Conservation (phyloP, 2,329 filamentous ascomycete species). For the Cordyceps cateniannulata region DNA sequence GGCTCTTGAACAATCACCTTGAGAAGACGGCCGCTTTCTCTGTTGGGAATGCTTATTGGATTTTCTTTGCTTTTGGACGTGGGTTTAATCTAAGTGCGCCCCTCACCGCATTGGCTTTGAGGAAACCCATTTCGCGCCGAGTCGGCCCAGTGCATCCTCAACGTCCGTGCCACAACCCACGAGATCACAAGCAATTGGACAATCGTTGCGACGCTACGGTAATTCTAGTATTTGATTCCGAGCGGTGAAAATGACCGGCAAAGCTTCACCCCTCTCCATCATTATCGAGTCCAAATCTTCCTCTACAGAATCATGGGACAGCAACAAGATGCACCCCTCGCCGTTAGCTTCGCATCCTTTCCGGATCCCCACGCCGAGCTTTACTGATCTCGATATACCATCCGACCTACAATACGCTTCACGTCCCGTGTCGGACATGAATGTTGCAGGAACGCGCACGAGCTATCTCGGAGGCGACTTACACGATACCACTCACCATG, state of each 20-base stretch:
- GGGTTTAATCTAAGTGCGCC: background rate
- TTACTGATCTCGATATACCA: conserved; percentile 10
- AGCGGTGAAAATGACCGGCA: background rate
- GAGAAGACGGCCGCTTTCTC: background rate
- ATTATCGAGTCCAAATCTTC: conserved; percentile 3
- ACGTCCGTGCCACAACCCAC: conserved; percentile 10
- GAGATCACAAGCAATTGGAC: background rate
- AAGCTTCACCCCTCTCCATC: conserved; percentile 4
- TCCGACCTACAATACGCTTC: background rate
- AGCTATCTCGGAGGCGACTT: conserved; percentile 13
- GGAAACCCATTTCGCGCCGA: background rate
- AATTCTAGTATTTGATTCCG: background rate
- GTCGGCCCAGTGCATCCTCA: background rate
- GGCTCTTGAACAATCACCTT: background rate
- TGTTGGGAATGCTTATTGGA: background rate
- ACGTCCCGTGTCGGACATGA: conserved; percentile 1
- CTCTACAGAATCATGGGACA: conserved; percentile 7
- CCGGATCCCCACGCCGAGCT: conserved; percentile 5
- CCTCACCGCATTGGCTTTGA: background rate
- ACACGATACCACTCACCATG: background rate
- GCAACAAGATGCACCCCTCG: conserved; percentile 9
- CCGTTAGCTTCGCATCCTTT: conserved; percentile 13
- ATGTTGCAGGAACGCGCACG: conserved; percentile 5
- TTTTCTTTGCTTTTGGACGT: background rate
- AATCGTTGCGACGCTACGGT: background rate